Evolutionary conservation across 495 filamentous ascomycete species (phyloP).

Genomic region (Bombardia bombarda): DNA sequence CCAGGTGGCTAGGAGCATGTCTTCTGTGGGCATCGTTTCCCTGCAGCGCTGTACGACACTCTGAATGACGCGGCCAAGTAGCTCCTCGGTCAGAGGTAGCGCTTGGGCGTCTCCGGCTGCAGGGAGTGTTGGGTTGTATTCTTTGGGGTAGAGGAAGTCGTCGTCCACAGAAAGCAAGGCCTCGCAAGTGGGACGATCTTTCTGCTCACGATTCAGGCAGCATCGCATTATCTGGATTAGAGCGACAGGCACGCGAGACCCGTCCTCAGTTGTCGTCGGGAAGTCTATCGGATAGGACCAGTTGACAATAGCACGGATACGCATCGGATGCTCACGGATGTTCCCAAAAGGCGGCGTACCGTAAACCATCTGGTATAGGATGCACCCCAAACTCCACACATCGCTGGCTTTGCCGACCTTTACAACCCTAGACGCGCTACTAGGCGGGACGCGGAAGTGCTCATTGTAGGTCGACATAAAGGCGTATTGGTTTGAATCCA

Average conservation of each 20-base stretch:
- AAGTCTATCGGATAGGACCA: constrained; percentile 78
- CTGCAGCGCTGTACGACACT: constrained; percentile 70
- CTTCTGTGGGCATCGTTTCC: constrained; percentile 59
- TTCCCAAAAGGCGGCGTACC: constrained; percentile 88
- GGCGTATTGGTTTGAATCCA: constrained; percentile 67
- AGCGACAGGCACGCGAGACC: constrained; percentile 57
- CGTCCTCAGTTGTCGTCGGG: constrained; percentile 66
- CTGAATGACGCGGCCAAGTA: constrained; percentile 65
- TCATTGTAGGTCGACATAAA: constrained; percentile 27
- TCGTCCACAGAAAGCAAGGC: constrained; percentile 65
- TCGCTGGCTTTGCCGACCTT: constrained; percentile 93
- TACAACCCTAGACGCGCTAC: constrained; percentile 66
- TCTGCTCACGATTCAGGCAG: constrained; percentile 75
- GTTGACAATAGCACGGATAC: constrained; percentile 79
- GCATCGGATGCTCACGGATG: constrained; percentile 70
- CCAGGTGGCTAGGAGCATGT: constrained; percentile 60
- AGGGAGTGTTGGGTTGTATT: constrained; percentile 34
- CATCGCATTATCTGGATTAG: constrained; percentile 65
- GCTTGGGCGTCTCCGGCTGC: constrained; percentile 42
- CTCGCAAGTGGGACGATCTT: constrained; percentile 65
- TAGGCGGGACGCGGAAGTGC: constrained; percentile 40
- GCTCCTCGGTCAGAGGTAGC: constrained; percentile 66
- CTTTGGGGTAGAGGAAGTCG: constrained; percentile 72
- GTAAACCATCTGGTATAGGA: constrained; percentile 96
- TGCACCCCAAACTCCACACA: constrained; percentile 93